phyloP scores from a whole-genome alignment of 495 filamentous ascomycete genomes.

The Penicillium crystallinum region DNA sequence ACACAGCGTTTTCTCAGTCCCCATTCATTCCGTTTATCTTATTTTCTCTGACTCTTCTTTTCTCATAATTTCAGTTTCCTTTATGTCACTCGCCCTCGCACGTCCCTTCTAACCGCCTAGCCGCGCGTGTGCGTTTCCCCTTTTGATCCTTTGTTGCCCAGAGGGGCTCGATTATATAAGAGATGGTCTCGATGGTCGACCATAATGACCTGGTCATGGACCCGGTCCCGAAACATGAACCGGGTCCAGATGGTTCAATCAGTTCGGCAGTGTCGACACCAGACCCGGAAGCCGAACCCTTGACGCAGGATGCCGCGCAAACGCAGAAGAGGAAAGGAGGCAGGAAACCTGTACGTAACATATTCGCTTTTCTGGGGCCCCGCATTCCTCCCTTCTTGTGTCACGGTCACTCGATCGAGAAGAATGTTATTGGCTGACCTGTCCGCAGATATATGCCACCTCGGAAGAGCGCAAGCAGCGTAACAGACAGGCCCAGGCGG shows the following conservation, averaged over 20 bases:
- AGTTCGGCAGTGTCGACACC: constrained; percentile 48
- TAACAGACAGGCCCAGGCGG: constrained; percentile 94
- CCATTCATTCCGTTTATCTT: constrained; percentile 25
- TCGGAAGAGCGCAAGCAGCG: constrained; percentile 97
- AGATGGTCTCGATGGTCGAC: constrained; percentile 47
- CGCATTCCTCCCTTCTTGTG: constrained; percentile 20
- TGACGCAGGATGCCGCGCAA: constrained; percentile 53
- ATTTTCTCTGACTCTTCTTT: constrained; percentile 33
- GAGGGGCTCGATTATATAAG: neutral
- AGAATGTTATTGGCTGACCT: constrained; percentile 13
- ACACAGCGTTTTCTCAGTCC: constrained; percentile 35
- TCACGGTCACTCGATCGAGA: constrained; percentile 14
- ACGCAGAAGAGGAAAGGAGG: constrained; percentile 93
- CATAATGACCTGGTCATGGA: constrained; percentile 43
- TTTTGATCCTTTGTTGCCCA: constrained; percentile 2
- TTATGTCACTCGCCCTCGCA: constrained; percentile 43
- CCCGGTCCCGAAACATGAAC: constrained; percentile 9
- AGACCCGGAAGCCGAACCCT: constrained; percentile 53
- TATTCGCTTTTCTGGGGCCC: constrained; percentile 27
- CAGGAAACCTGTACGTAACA: constrained; percentile 80
- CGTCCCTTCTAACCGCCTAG: constrained; percentile 36
- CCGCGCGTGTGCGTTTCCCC: constrained; percentile 40
- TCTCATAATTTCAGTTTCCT: constrained; percentile 39
- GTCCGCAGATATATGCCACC: constrained; percentile 83
- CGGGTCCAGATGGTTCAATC: constrained; percentile 44